Percentiles rank a stretch among this genome's conserved stretches.
Conservation (phyloP, 768 basidiomycete genomes). For the Boletus bicolor region DNA sequence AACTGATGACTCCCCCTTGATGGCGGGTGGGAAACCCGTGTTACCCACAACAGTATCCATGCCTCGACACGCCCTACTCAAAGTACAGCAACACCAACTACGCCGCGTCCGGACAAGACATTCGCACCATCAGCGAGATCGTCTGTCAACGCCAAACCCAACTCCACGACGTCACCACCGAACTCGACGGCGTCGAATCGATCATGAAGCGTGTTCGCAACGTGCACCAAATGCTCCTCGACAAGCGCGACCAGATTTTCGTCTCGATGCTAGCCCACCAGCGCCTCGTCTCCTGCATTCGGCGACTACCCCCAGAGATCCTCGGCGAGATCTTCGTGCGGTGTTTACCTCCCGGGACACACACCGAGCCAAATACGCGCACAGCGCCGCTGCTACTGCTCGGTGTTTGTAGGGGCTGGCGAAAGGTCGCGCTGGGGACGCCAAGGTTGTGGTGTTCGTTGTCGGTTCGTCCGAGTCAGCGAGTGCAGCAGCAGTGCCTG, state of each 20-base stretch:
- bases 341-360: slow-evolving; percentile 29
- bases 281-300: slow-evolving; percentile 31
- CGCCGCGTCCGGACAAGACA: slow-evolving; percentile 10
- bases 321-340: slow-evolving; percentile 45
- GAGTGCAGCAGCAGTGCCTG: slow-evolving; percentile 7
- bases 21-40: not conserved
- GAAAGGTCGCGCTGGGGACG: slow-evolving; percentile 34
- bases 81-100: slow-evolving; percentile 15
- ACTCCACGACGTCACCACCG: slow-evolving; percentile 8
- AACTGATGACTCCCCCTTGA: not conserved
- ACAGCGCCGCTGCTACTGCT: slow-evolving; percentile 38
- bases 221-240: slow-evolving; percentile 10
- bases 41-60: slow-evolving; percentile 4
- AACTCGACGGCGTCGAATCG: slow-evolving; percentile 13
- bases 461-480: slow-evolving; percentile 8
- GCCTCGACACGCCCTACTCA: slow-evolving; percentile 18
- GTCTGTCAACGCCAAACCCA: slow-evolving; percentile 13
- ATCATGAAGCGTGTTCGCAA: slow-evolving; percentile 11
- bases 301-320: slow-evolving; percentile 42
- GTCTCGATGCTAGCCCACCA: slow-evolving; percentile 20
- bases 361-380: slow-evolving; percentile 22
- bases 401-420: slow-evolving; percentile 43
- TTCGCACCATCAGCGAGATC: slow-evolving; percentile 14
- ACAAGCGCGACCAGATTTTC: slow-evolving; percentile 10
- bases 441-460: slow-evolving; percentile 50